A percentile compares a stretch with the other conserved stretches of the same genome.
Evolutionary conservation across 2,329 filamentous ascomycete species (phyloP).

Genomic region (Penicillium aurantiogriseum): DNA sequence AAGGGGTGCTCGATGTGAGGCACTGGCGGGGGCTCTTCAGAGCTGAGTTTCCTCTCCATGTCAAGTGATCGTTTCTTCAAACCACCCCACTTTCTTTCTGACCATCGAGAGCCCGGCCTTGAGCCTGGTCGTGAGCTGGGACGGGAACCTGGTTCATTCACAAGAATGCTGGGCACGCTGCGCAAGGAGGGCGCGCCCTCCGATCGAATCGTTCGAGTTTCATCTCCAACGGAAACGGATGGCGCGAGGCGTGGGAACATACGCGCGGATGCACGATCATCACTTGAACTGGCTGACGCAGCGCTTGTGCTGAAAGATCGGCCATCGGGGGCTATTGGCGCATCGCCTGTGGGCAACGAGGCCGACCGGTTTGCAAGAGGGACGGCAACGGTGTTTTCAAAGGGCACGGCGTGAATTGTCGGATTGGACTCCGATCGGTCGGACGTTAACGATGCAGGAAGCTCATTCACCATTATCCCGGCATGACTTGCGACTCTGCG

Average conservation of each 20-base stretch:
- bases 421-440: constrained; percentile 27
- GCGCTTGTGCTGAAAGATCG: constrained; percentile 27
- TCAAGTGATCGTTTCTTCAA: constrained; percentile 38
- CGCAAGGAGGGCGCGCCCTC: constrained; percentile 30
- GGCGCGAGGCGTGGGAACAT: constrained; percentile 16
- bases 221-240: constrained; percentile 11
- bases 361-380: constrained; percentile 29
- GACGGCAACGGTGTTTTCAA: constrained; percentile 27
- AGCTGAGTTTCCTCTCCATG: constrained; percentile 28
- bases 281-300: constrained; percentile 19
- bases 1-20: constrained; percentile 42
- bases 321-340: constrained; percentile 24
- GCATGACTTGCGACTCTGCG: constrained; percentile 32
- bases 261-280: constrained; percentile 16
- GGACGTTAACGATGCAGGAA: constrained; percentile 29
- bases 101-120: constrained; percentile 45
- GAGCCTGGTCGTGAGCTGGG: constrained; percentile 32
- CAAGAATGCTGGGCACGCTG: constrained; percentile 42
- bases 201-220: constrained; percentile 18
- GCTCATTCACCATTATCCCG: constrained; percentile 36
- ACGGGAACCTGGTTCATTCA: constrained; percentile 36
- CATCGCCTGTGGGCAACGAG: constrained; percentile 28
- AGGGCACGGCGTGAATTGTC: constrained; percentile 26
- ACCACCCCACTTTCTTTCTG: constrained; percentile 44
- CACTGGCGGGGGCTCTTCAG: constrained; percentile 35